phyloP scores from a whole-genome alignment of 305 asterid genomes.

The Plantago lanceolata region DNA sequence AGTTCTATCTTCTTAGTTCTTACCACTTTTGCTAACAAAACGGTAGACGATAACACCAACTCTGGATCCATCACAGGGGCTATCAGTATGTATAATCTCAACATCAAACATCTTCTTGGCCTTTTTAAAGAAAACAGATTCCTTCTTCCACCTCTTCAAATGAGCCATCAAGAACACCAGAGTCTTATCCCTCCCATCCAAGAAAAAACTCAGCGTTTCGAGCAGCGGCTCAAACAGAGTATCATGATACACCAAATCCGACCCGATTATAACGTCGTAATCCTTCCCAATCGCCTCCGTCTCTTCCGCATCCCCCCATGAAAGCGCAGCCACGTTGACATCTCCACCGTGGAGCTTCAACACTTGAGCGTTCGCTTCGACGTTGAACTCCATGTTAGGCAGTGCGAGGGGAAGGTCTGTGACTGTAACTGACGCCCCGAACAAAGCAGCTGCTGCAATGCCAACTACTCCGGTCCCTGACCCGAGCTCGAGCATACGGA shows the following conservation, averaged over 20 bases:
- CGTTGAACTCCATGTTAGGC: conserved; percentile 60
- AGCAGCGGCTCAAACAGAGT: conserved; percentile 59
- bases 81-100: conserved; percentile 40
- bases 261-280: conserved; percentile 61
- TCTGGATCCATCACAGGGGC: conserved; percentile 54
- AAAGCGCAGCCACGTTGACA: conserved; percentile 47
- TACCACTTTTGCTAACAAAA: conserved; percentile 34
- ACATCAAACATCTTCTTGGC: conserved; percentile 53
- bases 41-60: conserved; percentile 62
- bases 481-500: conserved; percentile 78
- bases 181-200: conserved; percentile 35
- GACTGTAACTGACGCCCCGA: conserved; percentile 64
- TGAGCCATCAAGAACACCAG: conserved; percentile 64
- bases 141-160: conserved; percentile 78
- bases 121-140: conserved; percentile 54
- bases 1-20: neutral
- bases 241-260: conserved; percentile 70
- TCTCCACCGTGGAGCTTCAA: conserved; percentile 40
- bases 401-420: conserved; percentile 85
- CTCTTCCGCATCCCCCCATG: conserved; percentile 60
- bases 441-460: conserved; percentile 75
- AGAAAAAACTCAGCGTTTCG: conserved; percentile 41
- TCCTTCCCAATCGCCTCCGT: conserved; percentile 57
- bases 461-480: conserved; percentile 90
- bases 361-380: conserved; percentile 41